phyloP scores from a whole-genome alignment of 2,329 filamentous ascomycete species.

The Ophiostoma fasciatum region DNA sequence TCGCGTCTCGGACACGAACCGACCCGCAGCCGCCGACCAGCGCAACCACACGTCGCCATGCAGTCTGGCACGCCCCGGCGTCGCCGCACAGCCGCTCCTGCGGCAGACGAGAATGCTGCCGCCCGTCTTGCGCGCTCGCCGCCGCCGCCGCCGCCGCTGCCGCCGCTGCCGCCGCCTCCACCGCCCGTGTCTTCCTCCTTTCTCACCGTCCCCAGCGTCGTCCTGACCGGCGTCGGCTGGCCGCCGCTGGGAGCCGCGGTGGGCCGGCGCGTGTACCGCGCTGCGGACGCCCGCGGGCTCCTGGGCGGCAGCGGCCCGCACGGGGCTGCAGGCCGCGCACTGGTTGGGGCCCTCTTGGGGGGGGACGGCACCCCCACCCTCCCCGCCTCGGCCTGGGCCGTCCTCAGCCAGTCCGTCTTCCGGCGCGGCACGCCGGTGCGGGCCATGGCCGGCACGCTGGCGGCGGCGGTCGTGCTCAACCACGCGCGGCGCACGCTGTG shows the following conservation, averaged over 20 bases:
- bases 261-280: background rate
- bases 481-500: slow-evolving; percentile 22
- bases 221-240: slow-evolving; percentile 2
- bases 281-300: background rate
- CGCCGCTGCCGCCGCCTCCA: no score
- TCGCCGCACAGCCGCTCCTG: no score
- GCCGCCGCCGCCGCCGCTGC: no score
- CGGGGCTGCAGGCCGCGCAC: no score
- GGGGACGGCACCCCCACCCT: background rate
- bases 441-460: slow-evolving; percentile 1
- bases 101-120: no score
- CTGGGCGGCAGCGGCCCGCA: background rate
- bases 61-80: no score
- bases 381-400: slow-evolving; percentile 4
- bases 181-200: slow-evolving; percentile 1
- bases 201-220: background rate
- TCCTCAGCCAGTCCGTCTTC: slow-evolving; percentile 13
- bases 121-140: no score
- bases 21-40: no score
- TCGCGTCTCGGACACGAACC: no score
- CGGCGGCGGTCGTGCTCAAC: slow-evolving; percentile 19
- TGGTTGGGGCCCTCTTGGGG: no score
- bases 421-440: slow-evolving; percentile 11
- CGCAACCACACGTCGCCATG: no score
- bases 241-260: background rate